Conservation (phyloP, 169 alveolate species). For the Neospora caninum region DNA sequence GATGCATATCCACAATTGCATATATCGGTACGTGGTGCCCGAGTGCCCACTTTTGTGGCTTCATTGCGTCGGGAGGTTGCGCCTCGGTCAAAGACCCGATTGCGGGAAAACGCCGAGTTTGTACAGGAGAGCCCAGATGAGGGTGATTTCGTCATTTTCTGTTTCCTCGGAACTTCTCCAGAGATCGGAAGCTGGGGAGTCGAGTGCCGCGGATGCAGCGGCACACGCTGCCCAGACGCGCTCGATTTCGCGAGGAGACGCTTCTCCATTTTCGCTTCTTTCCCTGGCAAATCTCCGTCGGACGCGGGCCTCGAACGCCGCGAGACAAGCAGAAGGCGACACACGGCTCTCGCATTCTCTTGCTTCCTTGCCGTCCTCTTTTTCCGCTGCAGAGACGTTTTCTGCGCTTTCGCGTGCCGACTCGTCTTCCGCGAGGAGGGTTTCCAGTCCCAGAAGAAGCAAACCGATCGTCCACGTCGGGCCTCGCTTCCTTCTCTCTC, state of each 20-base stretch:
- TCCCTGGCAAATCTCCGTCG: neutral
- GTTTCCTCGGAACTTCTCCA: neutral
- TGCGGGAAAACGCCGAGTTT: neutral
- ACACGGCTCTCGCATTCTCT: neutral
- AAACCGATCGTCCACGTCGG: slow-evolving; percentile 6
- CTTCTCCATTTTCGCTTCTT: neutral
- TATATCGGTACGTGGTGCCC: too few relatives aligned
- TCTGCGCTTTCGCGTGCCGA: neutral
- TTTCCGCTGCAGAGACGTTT: too few relatives aligned
- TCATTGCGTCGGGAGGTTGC: too few relatives aligned
- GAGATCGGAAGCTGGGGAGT: neutral
- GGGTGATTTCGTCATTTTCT: neutral
- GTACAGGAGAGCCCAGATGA: slow-evolving; percentile 7
- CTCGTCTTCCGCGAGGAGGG: neutral
- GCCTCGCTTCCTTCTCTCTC: neutral
- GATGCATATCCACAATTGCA: too few relatives aligned
- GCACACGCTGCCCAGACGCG: neutral
- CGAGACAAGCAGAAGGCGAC: neutral
- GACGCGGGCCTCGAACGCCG: neutral
- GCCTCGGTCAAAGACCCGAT: too few relatives aligned
- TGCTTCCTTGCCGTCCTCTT: neutral
- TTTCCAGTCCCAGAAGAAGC: neutral
- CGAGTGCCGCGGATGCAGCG: neutral
- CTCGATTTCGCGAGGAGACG: neutral
- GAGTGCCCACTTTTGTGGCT: too few relatives aligned